Base-by-base conservation (phyloP, 352 stramenopile species). In the Pythium dissotocum region DNA sequence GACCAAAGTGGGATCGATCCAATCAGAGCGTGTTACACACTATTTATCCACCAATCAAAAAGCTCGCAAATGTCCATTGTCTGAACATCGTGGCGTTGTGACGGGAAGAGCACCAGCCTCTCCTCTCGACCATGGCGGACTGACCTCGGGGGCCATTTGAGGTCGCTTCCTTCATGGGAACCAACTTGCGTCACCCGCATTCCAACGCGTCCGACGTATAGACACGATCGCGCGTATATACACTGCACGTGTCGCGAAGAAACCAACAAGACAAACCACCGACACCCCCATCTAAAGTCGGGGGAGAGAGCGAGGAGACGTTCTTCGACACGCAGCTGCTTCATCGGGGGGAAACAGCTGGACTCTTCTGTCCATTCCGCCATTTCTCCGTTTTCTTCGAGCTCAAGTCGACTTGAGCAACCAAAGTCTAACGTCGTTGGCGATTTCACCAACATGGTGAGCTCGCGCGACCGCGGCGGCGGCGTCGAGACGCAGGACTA, bases 401-500 rank as follows among this genome's bases (percentile, higher is more conserved):
- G 44, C 40, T 48, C 40, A 48, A 18, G 40, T 48, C 40, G 40
- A 18, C 10, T 48, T 13, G 2, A 30, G 28, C 28, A 4, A 30
- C 28, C 36, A 44, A 16, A 18, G 40, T 14, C 40, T 48, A 48
- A 52, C 10, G 10, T 53, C 21, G 46, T 53, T 53, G 46, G 46
- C 46, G 46, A 32, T 53, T 53, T 32, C 46, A 40, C 52, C 36
- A 63, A 35, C 18, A 71, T 71, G 65, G 53, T 58, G 51, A 65
- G 58, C 57, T 63, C 58, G 9, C 65, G 58, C 13, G 65, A 66
- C 36, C 57, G 57, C 57, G 42, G 36, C 57, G 42, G 36, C 36
- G 58, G 56, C 56, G 46, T 63, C 9, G 58, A 65, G 48, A 77
- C 74, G 84, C 77, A 88, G 66, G 85, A 94, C 65, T 94, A 91